Base-by-base conservation (phyloP, 768 basidiomycete genomes). In the Tylopilus subfusipes region DNA sequence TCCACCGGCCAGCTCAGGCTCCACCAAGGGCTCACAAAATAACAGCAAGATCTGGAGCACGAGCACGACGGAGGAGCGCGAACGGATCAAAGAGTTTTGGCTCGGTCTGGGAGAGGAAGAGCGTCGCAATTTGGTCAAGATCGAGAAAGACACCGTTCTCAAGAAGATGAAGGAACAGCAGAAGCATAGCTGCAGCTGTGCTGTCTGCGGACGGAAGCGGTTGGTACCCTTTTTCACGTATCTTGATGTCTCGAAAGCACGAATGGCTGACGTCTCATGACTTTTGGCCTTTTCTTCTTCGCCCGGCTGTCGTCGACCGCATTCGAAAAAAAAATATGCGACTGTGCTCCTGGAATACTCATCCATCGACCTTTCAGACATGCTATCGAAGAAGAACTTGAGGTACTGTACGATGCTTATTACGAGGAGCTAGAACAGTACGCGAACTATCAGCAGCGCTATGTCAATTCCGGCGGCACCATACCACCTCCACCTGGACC, bases 81-180 rank as follows among this genome's bases (percentile, higher is more conserved):
- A 98, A 71, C 85, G 93, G 61, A 99, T 98, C 76, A 95, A 96
- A 73, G 90, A 93, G 65, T 99, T 98, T 72, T 99, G 96, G 97
- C 83, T 98, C 29, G 87, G 82, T 25, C 80, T 99, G n/a, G 83
- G 83, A 27, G 93, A 98, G 75, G 84, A 88, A 54, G 94, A 98
- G 71, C 83, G 97, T 29, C 76, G 91, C 58, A 88, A 84, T 73
- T 82, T 99, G 56, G 93, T 99, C 75, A 90, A 91, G 79, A 84
- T 98, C 66, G 97, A 99, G 80, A 98, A 98, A 76, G 95, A 98
- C 70, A 93, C 93, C 24, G 96, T 98, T 29, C 76, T 98, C 54
- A 84, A 83, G 74, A 98, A 98, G 83, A 99, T 99, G 94, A 98
- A 98, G 78, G 97, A 99, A 73, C 92, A 98, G 77, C 94, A 98